These are phyloP conservation scores for Ceriops tagal DNA, from an alignment of 345 rosid species.

Conservation along the genomic window DNA sequence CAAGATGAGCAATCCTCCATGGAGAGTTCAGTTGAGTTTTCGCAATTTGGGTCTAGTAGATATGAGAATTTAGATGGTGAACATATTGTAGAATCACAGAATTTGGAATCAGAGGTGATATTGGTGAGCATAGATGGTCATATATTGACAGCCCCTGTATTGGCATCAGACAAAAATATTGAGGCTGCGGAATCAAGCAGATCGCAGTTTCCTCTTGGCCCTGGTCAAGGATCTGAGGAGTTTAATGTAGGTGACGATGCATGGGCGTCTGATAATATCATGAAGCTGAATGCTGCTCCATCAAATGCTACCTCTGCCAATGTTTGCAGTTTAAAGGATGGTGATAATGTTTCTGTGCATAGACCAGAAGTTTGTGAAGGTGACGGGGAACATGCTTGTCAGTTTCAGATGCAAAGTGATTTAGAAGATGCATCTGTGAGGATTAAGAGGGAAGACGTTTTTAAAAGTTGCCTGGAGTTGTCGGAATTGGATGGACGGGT, in stretches of 20 bases:
- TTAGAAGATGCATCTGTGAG: conserved; percentile 24
- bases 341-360: conserved; percentile 23
- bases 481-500: conserved; percentile 34
- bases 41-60: conserved; percentile 53
- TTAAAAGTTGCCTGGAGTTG: conserved; percentile 48
- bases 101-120: conserved; percentile 62
- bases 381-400: conserved; percentile 32
- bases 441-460: conserved; percentile 38
- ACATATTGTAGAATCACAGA: conserved; percentile 42
- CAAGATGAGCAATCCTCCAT: conserved; percentile 60
- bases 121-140: conserved; percentile 87
- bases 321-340: conserved; percentile 18
- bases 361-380: conserved; percentile 32
- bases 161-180: conserved; percentile 54
- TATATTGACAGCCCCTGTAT: conserved; percentile 73
- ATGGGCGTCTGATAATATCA: conserved; percentile 48
- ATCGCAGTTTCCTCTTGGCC: conserved; percentile 84
- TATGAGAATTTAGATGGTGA: conserved; percentile 50
- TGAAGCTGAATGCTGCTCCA: conserved; percentile 39
- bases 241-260: conserved; percentile 49
- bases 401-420: conserved; percentile 20
- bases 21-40: conserved; percentile 39
- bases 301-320: conserved; percentile 27
- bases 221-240: conserved; percentile 64
- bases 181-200: conserved; percentile 53